A percentile compares a stretch with the other conserved stretches of the same genome.
Conservation (phyloP, 768 basidiomycete genomes). For the Royoungia palumana region DNA sequence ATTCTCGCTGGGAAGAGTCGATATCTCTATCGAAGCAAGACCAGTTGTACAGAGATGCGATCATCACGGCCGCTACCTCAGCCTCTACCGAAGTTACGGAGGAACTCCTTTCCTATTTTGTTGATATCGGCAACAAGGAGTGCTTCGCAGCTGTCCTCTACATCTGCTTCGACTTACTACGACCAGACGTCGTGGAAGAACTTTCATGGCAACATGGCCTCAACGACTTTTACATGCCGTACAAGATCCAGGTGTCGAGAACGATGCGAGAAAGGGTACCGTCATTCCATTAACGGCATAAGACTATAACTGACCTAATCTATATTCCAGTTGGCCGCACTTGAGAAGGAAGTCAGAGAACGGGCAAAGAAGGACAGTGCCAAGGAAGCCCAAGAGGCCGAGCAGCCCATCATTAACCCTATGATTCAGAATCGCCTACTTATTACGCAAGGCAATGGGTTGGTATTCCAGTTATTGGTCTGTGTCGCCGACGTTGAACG, state of each 20-base stretch:
- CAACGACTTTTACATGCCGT: slow-evolving; percentile 98
- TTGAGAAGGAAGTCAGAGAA: slow-evolving; percentile 91
- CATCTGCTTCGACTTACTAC: slow-evolving; percentile 93
- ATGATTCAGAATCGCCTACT: slow-evolving; percentile 46
- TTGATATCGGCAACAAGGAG: slow-evolving; percentile 98
- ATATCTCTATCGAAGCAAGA: slow-evolving; percentile 94
- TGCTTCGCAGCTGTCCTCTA: slow-evolving; percentile 91
- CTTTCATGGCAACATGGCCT: slow-evolving; percentile 95
- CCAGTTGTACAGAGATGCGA: slow-evolving; percentile 95
- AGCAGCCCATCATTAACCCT: slow-evolving; percentile 86
- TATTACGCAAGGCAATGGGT: slow-evolving; percentile 74
- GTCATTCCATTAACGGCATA: not conserved
- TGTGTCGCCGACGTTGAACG: slow-evolving; percentile 3
- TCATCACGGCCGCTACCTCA: slow-evolving; percentile 88
- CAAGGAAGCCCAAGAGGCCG: slow-evolving; percentile 87
- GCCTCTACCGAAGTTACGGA: slow-evolving; percentile 86
- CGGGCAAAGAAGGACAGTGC: slow-evolving; percentile 79
- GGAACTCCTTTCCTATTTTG: slow-evolving; percentile 93
- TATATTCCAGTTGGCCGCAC: slow-evolving; percentile 53
- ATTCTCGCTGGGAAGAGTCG: slow-evolving; percentile 93
- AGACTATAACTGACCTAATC: slow-evolving; percentile 6
- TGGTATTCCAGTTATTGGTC: slow-evolving; percentile 6
- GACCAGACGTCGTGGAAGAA: slow-evolving; percentile 90
- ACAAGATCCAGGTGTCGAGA: slow-evolving; percentile 84
- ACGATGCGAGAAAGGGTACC: slow-evolving; percentile 71